phyloP scores from a whole-genome alignment of 306 rosid genomes.

The Sechiopsis laciniata region DNA sequence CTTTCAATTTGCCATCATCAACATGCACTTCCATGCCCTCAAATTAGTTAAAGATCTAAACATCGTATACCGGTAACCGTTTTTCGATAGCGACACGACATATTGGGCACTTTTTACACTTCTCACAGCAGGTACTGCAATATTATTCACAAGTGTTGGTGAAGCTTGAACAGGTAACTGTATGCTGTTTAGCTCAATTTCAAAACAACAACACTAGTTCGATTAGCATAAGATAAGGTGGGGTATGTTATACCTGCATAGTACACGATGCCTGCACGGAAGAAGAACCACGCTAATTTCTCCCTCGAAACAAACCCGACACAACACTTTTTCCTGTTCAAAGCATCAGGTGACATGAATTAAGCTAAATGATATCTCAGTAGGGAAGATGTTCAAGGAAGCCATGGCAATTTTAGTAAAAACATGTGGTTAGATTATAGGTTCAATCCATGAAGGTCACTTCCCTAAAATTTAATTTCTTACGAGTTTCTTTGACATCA shows the following conservation, averaged over 20 bases:
- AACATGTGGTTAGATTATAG: too few relatives aligned
- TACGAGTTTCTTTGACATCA: too few relatives aligned
- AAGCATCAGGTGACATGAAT: background rate
- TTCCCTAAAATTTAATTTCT: too few relatives aligned
- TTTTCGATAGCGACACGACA: constrained; percentile 67
- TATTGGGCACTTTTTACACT: constrained; percentile 84
- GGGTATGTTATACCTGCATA: constrained; percentile 61
- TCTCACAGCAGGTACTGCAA: constrained; percentile 80
- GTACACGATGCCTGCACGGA: constrained; percentile 86
- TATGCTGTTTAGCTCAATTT: background rate
- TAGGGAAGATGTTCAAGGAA: background rate
- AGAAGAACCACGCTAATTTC: constrained; percentile 84
- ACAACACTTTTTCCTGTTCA: constrained; percentile 84
- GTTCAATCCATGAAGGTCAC: too few relatives aligned
- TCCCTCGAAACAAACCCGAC: constrained; percentile 89
- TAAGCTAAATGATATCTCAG: background rate
- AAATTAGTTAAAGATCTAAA: constrained; percentile 39
- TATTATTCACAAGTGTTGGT: constrained; percentile 21
- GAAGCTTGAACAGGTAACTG: background rate
- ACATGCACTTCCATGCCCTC: background rate
- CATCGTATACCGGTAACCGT: constrained; percentile 80
- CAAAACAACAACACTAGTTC: background rate
- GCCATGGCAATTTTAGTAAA: too few relatives aligned
- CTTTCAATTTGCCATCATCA: background rate
- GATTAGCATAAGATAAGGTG: background rate